Evolutionary conservation across 768 basidiomycete genomes (phyloP).

Genomic region (Jaapia argillacea): DNA sequence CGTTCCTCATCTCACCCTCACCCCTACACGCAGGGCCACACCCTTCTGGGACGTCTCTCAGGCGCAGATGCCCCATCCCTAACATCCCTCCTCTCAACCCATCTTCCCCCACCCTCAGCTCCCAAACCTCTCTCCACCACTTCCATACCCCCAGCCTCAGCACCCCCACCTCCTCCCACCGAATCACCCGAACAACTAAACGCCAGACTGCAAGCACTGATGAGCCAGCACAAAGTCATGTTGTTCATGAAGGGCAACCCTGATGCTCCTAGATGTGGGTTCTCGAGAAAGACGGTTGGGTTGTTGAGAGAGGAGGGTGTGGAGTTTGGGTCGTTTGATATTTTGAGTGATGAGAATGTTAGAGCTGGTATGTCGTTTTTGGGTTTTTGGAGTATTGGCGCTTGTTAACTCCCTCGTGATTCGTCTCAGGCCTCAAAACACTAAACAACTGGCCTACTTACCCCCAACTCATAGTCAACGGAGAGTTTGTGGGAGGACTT

Average conservation of each 20-base stretch:
- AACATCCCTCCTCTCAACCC: conserved; percentile 42
- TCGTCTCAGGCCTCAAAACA: conserved; percentile 51
- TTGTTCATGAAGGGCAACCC: conserved; percentile 90
- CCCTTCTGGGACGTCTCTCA: conserved; percentile 55
- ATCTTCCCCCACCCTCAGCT: conserved; percentile 26
- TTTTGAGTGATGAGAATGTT: conserved; percentile 71
- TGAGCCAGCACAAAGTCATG: conserved; percentile 69
- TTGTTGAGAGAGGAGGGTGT: conserved; percentile 57
- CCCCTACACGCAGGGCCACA: conserved; percentile 69
- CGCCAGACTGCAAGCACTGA: conserved; percentile 47
- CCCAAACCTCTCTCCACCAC: conserved; percentile 2
- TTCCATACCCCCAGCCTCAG: no score
- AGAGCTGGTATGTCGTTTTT: conserved; percentile 49
- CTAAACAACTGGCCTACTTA: conserved; percentile 89
- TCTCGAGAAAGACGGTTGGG: conserved; percentile 65
- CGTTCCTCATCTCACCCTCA: conserved; percentile 5
- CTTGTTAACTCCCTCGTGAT: no score
- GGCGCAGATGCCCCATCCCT: conserved; percentile 63
- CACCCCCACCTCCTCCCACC: conserved; percentile 32
- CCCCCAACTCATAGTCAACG: conserved; percentile 74
- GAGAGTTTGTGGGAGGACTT: conserved; percentile 82
- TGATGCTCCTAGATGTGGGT: conserved; percentile 72
- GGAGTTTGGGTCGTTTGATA: conserved; percentile 72
- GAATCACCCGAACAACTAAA: conserved; percentile 56
- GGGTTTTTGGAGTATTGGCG: not conserved